These are phyloP conservation scores for Cairneyella variabilis DNA, from an alignment of 495 filamentous ascomycete genomes.

Conservation along the genomic window DNA sequence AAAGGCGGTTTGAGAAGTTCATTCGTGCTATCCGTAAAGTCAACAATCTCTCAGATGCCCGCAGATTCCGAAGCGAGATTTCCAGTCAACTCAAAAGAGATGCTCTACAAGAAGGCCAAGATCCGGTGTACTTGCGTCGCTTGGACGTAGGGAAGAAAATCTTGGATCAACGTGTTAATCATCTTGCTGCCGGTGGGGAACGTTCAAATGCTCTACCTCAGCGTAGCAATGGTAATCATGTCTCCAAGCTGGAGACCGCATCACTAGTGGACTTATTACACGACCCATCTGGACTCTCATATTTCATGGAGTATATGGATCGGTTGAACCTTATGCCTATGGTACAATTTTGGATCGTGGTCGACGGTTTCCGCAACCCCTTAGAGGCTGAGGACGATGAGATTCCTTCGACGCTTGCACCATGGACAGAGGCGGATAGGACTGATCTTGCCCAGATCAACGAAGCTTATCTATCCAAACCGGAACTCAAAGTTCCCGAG, in stretches of 20 bases:
- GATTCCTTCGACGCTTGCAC: slow-evolving; percentile 52
- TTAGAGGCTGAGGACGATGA: slow-evolving; percentile 73
- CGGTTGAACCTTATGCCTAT: slow-evolving; percentile 78
- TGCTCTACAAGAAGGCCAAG: slow-evolving; percentile 69
- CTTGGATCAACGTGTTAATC: slow-evolving; percentile 84
- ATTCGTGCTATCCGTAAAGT: slow-evolving; percentile 85
- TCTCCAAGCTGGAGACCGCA: slow-evolving; percentile 61
- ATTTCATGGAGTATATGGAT: slow-evolving; percentile 99
- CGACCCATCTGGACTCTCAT: slow-evolving; percentile 85
- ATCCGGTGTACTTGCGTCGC: slow-evolving; percentile 79
- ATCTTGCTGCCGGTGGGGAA: slow-evolving; percentile 59
- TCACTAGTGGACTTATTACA: slow-evolving; percentile 79
- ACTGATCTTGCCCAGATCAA: slow-evolving; percentile 86
- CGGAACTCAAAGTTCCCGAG: slow-evolving; percentile 73
- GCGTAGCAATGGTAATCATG: slow-evolving; percentile 24
- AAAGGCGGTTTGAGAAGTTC: slow-evolving; percentile 90
- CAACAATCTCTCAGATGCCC: slow-evolving; percentile 89
- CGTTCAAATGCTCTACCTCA: background rate
- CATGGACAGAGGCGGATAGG: slow-evolving; percentile 83
- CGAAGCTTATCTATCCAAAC: slow-evolving; percentile 77
- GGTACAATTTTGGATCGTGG: slow-evolving; percentile 98
- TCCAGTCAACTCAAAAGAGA: slow-evolving; percentile 90
- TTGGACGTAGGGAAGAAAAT: slow-evolving; percentile 88
- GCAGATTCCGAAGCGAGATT: slow-evolving; percentile 86
- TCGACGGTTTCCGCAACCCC: slow-evolving; percentile 95